These are phyloP conservation scores for Eragrostis curvula DNA, from an alignment of 176 grass and related monocot genomes.

Conservation along the genomic window DNA sequence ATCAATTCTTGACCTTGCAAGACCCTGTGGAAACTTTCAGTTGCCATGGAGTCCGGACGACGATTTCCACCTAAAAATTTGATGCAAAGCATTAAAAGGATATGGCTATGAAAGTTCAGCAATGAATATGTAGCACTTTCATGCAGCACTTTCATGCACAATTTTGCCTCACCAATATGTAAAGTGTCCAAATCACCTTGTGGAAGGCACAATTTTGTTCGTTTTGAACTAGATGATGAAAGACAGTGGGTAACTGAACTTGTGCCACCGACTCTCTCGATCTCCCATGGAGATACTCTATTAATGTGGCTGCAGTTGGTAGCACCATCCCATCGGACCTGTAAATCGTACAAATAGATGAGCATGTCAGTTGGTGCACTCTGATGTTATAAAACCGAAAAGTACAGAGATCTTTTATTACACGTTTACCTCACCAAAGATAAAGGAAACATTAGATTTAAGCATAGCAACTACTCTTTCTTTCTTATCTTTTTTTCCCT, in stretches of 20 bases:
- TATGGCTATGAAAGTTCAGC: not conserved
- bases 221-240: slow-evolving; percentile 59
- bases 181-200: slow-evolving; percentile 54
- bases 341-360: slow-evolving; percentile 39
- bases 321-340: slow-evolving; percentile 86
- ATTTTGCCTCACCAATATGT: slow-evolving; percentile 46
- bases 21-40: slow-evolving; percentile 77
- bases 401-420: slow-evolving; percentile 4
- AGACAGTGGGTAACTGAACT: slow-evolving; percentile 48
- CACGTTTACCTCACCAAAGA: not conserved
- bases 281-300: slow-evolving; percentile 92
- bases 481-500: not conserved
- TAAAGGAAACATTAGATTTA: slow-evolving; percentile 4
- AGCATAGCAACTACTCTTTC: not conserved
- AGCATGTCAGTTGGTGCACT: slow-evolving; percentile 5
- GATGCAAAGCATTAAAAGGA: slow-evolving; percentile 7
- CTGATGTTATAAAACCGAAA: not conserved
- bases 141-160: not conserved
- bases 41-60: slow-evolving; percentile 58
- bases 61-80: slow-evolving; percentile 75
- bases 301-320: slow-evolving; percentile 55
- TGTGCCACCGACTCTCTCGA: slow-evolving; percentile 62
- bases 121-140: not conserved
- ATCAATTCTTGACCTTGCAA: slow-evolving; percentile 99
- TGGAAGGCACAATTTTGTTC: slow-evolving; percentile 68